A percentile compares a stretch with the other conserved stretches of the same genome.
Evolutionary conservation across 164 flowering plant genomes (phyloP).

Genomic region (Protea cynaroides): DNA sequence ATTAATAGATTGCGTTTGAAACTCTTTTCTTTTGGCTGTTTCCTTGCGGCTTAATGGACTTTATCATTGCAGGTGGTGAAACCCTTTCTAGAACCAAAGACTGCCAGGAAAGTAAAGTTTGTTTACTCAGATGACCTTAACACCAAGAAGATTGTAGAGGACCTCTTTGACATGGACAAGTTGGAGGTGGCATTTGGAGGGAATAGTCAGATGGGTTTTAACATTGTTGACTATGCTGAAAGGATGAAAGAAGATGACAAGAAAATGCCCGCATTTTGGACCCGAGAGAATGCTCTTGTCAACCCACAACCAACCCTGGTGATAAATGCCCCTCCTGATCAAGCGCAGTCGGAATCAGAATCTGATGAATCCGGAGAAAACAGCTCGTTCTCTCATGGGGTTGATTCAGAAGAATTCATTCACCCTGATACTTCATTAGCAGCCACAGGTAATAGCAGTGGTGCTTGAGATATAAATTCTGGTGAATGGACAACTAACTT

Average conservation of each 20-base stretch:
- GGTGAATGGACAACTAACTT: constrained; percentile 7
- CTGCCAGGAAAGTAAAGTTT: constrained; percentile 76
- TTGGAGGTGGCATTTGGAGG: constrained; percentile 88
- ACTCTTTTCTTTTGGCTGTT: no score
- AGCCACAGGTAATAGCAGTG: background rate
- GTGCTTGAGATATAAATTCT: constrained; percentile 8
- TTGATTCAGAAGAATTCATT: constrained; percentile 13
- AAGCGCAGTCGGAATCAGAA: constrained; percentile 27
- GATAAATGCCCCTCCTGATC: constrained; percentile 12
- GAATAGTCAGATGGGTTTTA: constrained; percentile 42
- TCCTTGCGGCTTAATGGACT: background rate
- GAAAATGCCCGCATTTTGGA: constrained; percentile 46
- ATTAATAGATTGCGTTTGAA: background rate
- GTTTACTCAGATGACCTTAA: constrained; percentile 61
- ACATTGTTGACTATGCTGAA: constrained; percentile 59
- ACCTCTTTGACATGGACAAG: constrained; percentile 66
- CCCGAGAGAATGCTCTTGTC: constrained; percentile 16
- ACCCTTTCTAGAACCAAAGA: constrained; percentile 86
- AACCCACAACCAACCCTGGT: constrained; percentile 13
- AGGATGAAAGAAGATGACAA: constrained; percentile 86
- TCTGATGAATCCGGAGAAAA: constrained; percentile 33
- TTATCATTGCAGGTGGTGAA: constrained; percentile 58
- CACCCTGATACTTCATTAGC: background rate
- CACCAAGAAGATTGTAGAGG: constrained; percentile 65
- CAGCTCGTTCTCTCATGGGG: constrained; percentile 14